Evolutionary conservation across 495 filamentous ascomycete species (phyloP).

Genomic region (Penicillium paradoxum): DNA sequence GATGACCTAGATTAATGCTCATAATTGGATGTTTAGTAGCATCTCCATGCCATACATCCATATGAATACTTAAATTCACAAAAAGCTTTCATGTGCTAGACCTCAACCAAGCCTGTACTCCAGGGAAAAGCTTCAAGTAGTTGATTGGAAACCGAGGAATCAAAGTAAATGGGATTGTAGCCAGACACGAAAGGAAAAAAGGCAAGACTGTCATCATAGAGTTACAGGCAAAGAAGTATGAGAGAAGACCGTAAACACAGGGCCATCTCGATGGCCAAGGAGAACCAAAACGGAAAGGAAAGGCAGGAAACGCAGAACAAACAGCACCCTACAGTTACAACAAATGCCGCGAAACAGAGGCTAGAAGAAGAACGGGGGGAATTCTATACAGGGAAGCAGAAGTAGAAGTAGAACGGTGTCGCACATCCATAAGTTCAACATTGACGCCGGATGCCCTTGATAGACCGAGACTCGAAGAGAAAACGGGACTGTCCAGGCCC

Average conservation of each 20-base stretch:
- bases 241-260: constrained; percentile 15
- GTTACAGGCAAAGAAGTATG: constrained; percentile 32
- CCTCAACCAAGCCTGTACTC: not conserved
- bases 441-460: constrained; percentile 27
- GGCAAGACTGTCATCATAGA: constrained; percentile 37
- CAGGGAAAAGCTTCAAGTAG: not conserved
- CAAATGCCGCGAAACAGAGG: constrained; percentile 24
- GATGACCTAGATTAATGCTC: constrained; percentile 1
- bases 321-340: constrained; percentile 31
- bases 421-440: constrained; percentile 23
- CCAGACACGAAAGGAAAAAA: constrained; percentile 14
- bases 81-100: not conserved
- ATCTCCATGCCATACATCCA: constrained; percentile 3
- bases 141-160: not conserved
- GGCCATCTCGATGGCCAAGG: constrained; percentile 13
- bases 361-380: constrained; percentile 8
- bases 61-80: not conserved
- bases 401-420: constrained; percentile 16
- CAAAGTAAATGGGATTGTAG: constrained; percentile 13
- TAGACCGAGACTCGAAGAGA: constrained; percentile 10
- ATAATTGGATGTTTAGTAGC: not conserved
- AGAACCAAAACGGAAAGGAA: constrained; percentile 11
- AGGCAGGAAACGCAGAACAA: constrained; percentile 3
- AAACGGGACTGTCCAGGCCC: constrained; percentile 8
- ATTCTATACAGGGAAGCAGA: constrained; percentile 26